These are phyloP conservation scores for Chamaecyparis obtusa DNA, from an alignment of 75 land plant species.

Conservation along the genomic window DNA sequence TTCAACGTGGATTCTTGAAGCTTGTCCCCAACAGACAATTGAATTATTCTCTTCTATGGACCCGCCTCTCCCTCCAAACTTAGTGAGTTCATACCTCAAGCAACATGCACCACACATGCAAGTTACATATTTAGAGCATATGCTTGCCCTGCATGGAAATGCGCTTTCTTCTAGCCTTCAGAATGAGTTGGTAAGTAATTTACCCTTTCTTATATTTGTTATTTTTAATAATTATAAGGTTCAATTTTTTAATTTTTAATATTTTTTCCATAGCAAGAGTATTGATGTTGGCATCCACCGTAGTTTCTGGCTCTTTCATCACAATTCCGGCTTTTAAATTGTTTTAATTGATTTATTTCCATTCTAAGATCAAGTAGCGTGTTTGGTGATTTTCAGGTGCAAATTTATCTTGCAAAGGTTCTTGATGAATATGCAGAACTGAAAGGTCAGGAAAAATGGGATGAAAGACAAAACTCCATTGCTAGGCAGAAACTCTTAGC, in stretches of 20 bases:
- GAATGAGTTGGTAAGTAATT: slow-evolving; percentile 82
- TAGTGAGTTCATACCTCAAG: slow-evolving; percentile 83
- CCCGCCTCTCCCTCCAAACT: slow-evolving; percentile 73
- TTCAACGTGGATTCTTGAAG: slow-evolving; percentile 73
- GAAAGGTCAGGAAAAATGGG: slow-evolving; percentile 64
- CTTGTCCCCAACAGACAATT: slow-evolving; percentile 76
- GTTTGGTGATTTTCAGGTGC: slow-evolving; percentile 43
- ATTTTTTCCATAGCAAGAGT: neutral
- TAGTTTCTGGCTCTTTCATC: neutral
- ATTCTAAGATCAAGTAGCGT: neutral
- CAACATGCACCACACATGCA: slow-evolving; percentile 82
- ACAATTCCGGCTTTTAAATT: neutral
- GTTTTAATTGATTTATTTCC: neutral
- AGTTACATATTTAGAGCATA: slow-evolving; percentile 76
- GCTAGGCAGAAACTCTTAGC: slow-evolving; percentile 77
- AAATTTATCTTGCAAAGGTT: slow-evolving; percentile 89
- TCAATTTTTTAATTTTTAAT: neutral
- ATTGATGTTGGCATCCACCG: neutral
- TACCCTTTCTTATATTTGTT: neutral
- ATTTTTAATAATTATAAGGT: neutral
- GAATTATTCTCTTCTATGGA: slow-evolving; percentile 75
- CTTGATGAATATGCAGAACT: slow-evolving; percentile 71
- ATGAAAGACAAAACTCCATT: slow-evolving; percentile 69
- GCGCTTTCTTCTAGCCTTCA: slow-evolving; percentile 63
- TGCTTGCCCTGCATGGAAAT: slow-evolving; percentile 68